Evolutionary conservation across 2,329 filamentous ascomycete species (phyloP).

Genomic region (Exserohilum turcica): DNA sequence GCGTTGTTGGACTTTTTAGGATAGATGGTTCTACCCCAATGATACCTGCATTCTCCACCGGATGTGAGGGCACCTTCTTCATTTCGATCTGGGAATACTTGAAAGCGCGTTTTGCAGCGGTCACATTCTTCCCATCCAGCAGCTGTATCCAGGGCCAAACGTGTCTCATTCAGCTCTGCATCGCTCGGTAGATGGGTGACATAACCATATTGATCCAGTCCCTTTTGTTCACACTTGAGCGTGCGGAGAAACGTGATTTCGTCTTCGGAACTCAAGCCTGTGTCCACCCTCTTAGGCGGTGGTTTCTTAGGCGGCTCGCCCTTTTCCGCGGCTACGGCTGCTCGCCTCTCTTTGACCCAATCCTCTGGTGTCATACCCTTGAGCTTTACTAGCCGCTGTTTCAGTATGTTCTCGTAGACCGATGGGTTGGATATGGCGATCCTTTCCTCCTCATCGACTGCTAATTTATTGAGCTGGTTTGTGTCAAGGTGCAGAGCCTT

Average conservation of each 20-base stretch:
- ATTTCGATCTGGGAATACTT: conserved; percentile 86
- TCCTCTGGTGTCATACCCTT: conserved; percentile 74
- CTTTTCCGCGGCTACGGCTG: conserved; percentile 33
- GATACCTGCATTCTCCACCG: conserved; percentile 78
- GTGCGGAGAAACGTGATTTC: conserved; percentile 57
- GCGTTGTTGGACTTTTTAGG: conserved; percentile 61
- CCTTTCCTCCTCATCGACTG: conserved; percentile 79
- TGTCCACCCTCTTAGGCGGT: conserved; percentile 63
- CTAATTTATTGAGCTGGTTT: conserved; percentile 70
- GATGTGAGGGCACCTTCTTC: conserved; percentile 76
- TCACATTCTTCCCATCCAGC: conserved; percentile 88
- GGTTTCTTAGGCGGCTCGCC: conserved; percentile 45
- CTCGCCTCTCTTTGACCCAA: conserved; percentile 69
- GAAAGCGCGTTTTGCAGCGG: conserved; percentile 82
- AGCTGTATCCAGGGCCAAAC: conserved; percentile 66
- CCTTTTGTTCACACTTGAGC: conserved; percentile 67
- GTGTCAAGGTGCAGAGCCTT: conserved; percentile 64
- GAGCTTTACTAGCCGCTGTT: conserved; percentile 75
- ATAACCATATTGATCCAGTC: conserved; percentile 74
- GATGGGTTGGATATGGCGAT: conserved; percentile 68
- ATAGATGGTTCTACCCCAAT: conserved; percentile 71
- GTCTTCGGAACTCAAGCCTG: conserved; percentile 69
- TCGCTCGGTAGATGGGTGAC: conserved; percentile 69
- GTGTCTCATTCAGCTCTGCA: conserved; percentile 69
- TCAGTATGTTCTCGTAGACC: conserved; percentile 84